These are phyloP conservation scores for Cordyceps militaris DNA, from an alignment of 2,329 filamentous ascomycete genomes.

Conservation along the genomic window DNA sequence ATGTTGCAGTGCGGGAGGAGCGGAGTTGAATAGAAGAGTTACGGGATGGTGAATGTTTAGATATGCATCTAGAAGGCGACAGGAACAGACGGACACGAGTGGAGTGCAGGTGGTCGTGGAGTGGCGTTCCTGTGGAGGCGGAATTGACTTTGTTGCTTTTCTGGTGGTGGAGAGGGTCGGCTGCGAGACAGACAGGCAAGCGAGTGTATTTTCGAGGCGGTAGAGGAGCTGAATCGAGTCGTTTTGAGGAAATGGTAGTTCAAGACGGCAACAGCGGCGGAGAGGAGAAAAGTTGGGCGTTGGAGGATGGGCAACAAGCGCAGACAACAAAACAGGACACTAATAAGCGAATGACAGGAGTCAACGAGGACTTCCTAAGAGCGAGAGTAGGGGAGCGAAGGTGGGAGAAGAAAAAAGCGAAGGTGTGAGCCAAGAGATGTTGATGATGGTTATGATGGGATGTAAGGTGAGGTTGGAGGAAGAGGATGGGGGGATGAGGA, in stretches of 20 bases:
- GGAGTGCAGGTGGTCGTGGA: neutral
- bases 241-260: neutral
- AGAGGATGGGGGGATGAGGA: slow-evolving; percentile 14
- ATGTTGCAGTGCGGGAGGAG: neutral
- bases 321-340: slow-evolving; percentile 45
- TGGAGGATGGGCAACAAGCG: slow-evolving; percentile 27
- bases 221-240: neutral
- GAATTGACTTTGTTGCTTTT: neutral
- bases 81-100: neutral
- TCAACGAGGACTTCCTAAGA: slow-evolving; percentile 64
- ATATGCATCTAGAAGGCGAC: slow-evolving; percentile 6
- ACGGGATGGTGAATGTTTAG: slow-evolving; percentile 1
- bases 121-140: neutral
- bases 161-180: neutral
- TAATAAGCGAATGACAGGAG: slow-evolving; percentile 66
- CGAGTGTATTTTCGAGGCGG: neutral
- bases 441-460: slow-evolving; percentile 14
- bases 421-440: slow-evolving; percentile 26
- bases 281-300: slow-evolving; percentile 13
- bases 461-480: slow-evolving; percentile 17
- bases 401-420: slow-evolving; percentile 41
- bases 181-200: neutral
- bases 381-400: slow-evolving; percentile 25
- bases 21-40: neutral
- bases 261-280: slow-evolving; percentile 8